Evolutionary conservation across 306 rosid genomes (phyloP).

Genomic region (Potentilla sterilis): DNA sequence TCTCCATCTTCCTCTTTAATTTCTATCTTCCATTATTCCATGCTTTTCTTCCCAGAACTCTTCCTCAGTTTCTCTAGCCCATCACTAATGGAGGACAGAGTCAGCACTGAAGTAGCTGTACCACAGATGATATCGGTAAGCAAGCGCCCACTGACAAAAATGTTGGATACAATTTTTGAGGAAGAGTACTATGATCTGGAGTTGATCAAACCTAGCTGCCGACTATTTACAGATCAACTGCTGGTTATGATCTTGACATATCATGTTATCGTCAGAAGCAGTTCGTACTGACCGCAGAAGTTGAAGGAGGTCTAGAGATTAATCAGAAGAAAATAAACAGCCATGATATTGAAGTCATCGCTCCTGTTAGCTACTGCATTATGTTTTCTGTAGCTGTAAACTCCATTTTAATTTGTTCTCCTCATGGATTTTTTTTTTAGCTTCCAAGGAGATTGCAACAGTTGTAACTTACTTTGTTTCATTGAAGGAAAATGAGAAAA

Average conservation of each 20-base stretch:
- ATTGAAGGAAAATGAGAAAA: slow-evolving; percentile 6
- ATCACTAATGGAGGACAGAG: slow-evolving; percentile 15
- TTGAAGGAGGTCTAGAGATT: not conserved
- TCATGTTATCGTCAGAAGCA: not conserved
- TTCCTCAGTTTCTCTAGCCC: not conserved
- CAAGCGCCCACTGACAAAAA: slow-evolving; percentile 27
- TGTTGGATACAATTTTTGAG: slow-evolving; percentile 46
- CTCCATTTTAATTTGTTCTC: not conserved
- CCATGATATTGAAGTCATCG: not conserved
- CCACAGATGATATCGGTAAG: slow-evolving; percentile 33
- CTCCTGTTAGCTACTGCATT: slow-evolving; percentile 2
- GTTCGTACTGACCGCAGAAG: not conserved
- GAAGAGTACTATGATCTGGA: slow-evolving; percentile 38
- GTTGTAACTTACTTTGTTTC: not conserved
- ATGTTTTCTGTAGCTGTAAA: not conserved
- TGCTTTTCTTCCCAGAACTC: not conserved
- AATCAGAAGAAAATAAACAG: not conserved
- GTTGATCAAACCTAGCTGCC: not conserved
- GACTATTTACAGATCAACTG: not conserved
- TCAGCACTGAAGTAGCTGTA: slow-evolving; percentile 53
- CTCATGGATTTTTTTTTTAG: not conserved
- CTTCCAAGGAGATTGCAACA: not conserved
- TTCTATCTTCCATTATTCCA: not conserved
- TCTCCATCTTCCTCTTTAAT: not conserved
- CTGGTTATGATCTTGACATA: slow-evolving; percentile 5